phyloP scores from a whole-genome alignment of 2,329 filamentous ascomycete species.

The Passalora sequoiae region DNA sequence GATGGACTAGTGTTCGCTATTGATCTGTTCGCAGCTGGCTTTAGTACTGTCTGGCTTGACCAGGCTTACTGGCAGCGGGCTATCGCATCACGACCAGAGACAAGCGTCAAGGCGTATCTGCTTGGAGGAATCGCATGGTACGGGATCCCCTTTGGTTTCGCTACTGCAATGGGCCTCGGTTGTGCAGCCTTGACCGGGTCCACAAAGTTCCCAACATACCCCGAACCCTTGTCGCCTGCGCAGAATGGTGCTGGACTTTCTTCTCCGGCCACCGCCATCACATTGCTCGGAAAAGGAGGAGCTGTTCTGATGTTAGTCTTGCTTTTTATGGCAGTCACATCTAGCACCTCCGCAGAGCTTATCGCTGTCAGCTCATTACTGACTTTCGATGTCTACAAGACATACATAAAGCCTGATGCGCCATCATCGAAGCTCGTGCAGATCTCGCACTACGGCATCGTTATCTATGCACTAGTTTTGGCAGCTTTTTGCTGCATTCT shows the following conservation, averaged over 20 bases:
- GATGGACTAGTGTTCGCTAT: constrained; percentile 42
- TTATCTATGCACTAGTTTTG: constrained; percentile 39
- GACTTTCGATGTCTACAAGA: constrained; percentile 44
- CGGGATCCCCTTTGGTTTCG: constrained; percentile 45
- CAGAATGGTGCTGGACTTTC: constrained; percentile 32
- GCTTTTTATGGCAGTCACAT: constrained; percentile 35
- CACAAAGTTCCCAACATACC: constrained; percentile 43
- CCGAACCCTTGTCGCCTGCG: constrained; percentile 25
- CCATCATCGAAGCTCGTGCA: constrained; percentile 36
- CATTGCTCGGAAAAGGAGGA: constrained; percentile 30
- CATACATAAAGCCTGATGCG: constrained; percentile 38
- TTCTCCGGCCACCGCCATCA: constrained; percentile 29
- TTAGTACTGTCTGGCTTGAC: constrained; percentile 33
- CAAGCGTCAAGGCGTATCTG: constrained; percentile 36
- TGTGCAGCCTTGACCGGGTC: constrained; percentile 42
- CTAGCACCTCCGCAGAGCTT: constrained; percentile 36
- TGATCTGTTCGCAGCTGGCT: constrained; percentile 28
- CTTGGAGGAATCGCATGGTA: constrained; percentile 47
- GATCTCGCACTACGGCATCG: constrained; percentile 39
- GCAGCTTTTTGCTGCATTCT: constrained; percentile 37
- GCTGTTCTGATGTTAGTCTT: constrained; percentile 30
- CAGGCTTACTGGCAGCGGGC: constrained; percentile 43
- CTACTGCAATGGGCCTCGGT: constrained; percentile 45
- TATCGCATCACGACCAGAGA: constrained; percentile 37
- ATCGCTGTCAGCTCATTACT: constrained; percentile 33